Evolutionary conservation across 2,329 filamentous ascomycete species (phyloP), one percentile per base, ranked within the genome.

Genomic region (Ambrosiella cleistominuta): DNA sequence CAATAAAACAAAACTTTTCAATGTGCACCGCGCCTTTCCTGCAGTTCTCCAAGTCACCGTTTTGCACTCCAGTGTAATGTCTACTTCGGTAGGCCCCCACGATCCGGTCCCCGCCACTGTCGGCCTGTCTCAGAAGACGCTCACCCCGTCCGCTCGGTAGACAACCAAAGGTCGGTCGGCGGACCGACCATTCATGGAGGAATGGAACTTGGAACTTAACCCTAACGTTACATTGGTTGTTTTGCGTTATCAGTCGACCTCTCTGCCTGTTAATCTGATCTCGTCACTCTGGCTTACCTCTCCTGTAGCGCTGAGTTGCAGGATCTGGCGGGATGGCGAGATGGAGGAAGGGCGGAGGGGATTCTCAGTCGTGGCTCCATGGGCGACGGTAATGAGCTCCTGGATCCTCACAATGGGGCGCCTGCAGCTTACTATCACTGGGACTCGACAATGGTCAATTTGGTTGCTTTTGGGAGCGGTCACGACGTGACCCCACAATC

Each of bases 151-250:
- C 67, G 68, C 67, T 68, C 70, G 69, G 72, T 71, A 69, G 70
- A 27, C 66, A n/a, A 44, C 38, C 27, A 54, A 38, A 54, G 27
- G 17, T 19, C 9, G 51, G 37, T 11, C n/a, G n/a, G 36, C 35
- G 49, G 51, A 37, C 35, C 8, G 63, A 68, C 66, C 67, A 13
- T 27, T 8, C 38, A 67, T 69, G 72, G 71, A 79, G 77, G 79
- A 83, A 80, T 75, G 75, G 74, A 71, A 74, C 72, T 84, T 82
- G 88, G 86, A 90, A 90, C 86, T 90, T 95, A 95, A 95, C 90
- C 90, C 90, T 95, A 95, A 61, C 59, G 45, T 49, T 74, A 68
- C 70, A 74, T 81, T 85, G 86, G 87, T 81, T 79, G 85, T 77
- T 66, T 89, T 86, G 81, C 81, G 80, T 75, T 76, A 73, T 40